Evolutionary conservation across 139 green algal genomes (phyloP).

Genomic region (Coccomyxa sp.): DNA sequence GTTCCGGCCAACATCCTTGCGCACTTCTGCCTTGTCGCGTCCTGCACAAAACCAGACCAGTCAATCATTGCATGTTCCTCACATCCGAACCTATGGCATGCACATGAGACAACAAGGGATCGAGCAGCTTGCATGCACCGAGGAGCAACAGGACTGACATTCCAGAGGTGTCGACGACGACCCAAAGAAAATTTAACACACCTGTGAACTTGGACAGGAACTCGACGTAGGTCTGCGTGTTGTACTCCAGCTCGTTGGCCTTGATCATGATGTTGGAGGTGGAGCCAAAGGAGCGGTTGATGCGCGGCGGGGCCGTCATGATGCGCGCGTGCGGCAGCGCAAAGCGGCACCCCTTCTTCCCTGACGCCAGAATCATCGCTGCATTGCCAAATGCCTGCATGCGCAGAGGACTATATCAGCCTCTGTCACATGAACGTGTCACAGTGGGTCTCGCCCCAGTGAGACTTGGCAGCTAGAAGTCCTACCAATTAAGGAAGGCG

Average conservation of each 20-base stretch:
- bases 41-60: neutral
- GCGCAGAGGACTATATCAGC: too few relatives aligned
- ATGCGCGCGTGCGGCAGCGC: constrained; percentile 81
- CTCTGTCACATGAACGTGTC: too few relatives aligned
- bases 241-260: constrained; percentile 79
- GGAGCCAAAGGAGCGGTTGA: constrained; percentile 53
- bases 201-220: constrained; percentile 67
- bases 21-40: constrained; percentile 65
- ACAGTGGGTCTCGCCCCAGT: too few relatives aligned
- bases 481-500: too few relatives aligned
- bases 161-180: neutral
- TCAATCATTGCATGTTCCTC: neutral
- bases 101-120: too few relatives aligned
- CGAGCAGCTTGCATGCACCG: too few relatives aligned
- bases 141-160: neutral
- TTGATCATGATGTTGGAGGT: constrained; percentile 78
- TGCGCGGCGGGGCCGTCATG: constrained; percentile 42
- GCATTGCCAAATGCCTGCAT: constrained; percentile 66
- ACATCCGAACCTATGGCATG: neutral
- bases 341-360: constrained; percentile 86
- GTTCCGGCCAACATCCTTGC: constrained; percentile 75
- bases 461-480: too few relatives aligned
- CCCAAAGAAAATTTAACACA: neutral
- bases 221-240: constrained; percentile 52
- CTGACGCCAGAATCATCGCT: constrained; percentile 84